Conservation (phyloP, 2,329 filamentous ascomycete genomes). For the Exophiala bonariae region DNA sequence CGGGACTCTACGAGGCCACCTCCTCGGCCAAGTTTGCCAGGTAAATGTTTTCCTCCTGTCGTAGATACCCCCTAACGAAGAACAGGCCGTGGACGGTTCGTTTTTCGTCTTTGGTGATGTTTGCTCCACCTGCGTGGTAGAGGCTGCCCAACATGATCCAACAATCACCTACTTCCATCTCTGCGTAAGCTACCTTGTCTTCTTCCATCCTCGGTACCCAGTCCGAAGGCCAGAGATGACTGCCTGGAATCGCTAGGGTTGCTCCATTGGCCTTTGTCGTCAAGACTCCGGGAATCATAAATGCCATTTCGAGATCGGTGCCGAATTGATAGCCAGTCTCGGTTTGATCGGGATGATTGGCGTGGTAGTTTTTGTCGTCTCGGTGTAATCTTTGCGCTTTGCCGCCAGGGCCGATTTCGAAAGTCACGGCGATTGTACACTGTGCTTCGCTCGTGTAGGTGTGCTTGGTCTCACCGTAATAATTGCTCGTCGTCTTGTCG, state of each 20-base stretch:
- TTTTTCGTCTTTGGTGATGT: slow-evolving; percentile 26
- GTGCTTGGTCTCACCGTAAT: slow-evolving; percentile 31
- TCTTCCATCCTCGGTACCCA: slow-evolving; percentile 15
- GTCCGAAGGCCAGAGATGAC: slow-evolving; percentile 28
- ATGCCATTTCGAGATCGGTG: slow-evolving; percentile 4
- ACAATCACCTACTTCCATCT: slow-evolving; percentile 36
- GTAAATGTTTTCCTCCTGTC: slow-evolving; percentile 19
- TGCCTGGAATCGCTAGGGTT: slow-evolving; percentile 31
- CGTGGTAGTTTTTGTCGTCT: slow-evolving; percentile 41
- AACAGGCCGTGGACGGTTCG: slow-evolving; percentile 25
- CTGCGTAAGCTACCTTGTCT: slow-evolving; percentile 27
- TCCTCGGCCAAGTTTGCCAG: slow-evolving; percentile 24
- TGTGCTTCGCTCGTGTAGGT: slow-evolving; percentile 34
- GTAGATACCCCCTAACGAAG: slow-evolving; percentile 19
- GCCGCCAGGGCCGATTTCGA: slow-evolving; percentile 35
- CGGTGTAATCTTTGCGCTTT: slow-evolving; percentile 36
- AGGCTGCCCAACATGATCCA: slow-evolving; percentile 37
- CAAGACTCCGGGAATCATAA: slow-evolving; percentile 12
- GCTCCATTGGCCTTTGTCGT: slow-evolving; percentile 31
- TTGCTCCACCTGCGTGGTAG: slow-evolving; percentile 36
- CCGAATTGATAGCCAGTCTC: slow-evolving; percentile 2
- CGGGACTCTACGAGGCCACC: slow-evolving; percentile 23
- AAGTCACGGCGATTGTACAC: slow-evolving; percentile 38
- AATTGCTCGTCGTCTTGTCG: slow-evolving; percentile 33
- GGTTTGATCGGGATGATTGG: slow-evolving; percentile 26